A percentile compares a stretch with the other conserved stretches of the same genome.
These are phyloP conservation scores for Glycine latifolia DNA, from an alignment of 306 rosid genomes.

Conservation along the genomic window DNA sequence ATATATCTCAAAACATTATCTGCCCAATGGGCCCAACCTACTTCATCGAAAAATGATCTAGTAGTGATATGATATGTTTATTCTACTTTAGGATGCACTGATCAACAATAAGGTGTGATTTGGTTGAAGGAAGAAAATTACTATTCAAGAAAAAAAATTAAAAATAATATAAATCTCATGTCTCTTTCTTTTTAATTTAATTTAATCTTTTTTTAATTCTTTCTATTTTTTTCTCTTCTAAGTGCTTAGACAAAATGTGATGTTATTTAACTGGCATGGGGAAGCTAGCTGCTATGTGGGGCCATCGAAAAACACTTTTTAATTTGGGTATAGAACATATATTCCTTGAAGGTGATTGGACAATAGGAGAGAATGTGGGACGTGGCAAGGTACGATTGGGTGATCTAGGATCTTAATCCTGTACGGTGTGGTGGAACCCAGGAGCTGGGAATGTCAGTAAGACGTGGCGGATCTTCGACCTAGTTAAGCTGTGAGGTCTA, in stretches of 20 bases:
- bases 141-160: too few species aligned
- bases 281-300: background rate
- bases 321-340: constrained; percentile 6
- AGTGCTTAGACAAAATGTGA: background rate
- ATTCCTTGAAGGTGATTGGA: constrained; percentile 20
- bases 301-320: background rate
- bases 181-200: too few species aligned
- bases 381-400: constrained; percentile 23
- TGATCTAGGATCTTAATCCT: constrained; percentile 9
- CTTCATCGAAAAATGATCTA: too few species aligned
- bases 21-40: too few species aligned
- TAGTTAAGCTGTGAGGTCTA: background rate
- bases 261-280: background rate
- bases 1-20: too few species aligned
- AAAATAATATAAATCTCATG: too few species aligned
- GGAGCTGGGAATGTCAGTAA: background rate
- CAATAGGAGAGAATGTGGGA: background rate
- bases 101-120: too few species aligned
- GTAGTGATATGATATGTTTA: too few species aligned
- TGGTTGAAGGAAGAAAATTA: too few species aligned
- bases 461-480: constrained; percentile 41
- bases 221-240: too few species aligned
- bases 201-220: too few species aligned
- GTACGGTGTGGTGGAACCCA: constrained; percentile 1
- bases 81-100: too few species aligned